Evolutionary conservation across 1,284 basidiomycete species (phyloP).

Genomic region (Volvariella volvacea): DNA sequence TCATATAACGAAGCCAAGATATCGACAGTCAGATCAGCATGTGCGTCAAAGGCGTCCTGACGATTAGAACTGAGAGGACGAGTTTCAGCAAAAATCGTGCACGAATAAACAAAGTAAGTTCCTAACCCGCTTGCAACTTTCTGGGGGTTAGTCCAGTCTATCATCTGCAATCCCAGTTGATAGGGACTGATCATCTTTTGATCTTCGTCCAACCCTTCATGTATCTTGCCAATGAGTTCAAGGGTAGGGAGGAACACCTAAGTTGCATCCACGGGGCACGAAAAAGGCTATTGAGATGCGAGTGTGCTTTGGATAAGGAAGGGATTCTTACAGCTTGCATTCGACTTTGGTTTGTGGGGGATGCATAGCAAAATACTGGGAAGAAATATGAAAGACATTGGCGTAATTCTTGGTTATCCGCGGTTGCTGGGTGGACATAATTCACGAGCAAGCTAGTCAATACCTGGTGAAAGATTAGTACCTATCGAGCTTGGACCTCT

Average conservation of each 20-base stretch:
- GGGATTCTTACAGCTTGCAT: slow-evolving; percentile 58
- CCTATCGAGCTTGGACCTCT: background rate
- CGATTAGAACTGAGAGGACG: slow-evolving; percentile 1
- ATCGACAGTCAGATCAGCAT: slow-evolving; percentile 75
- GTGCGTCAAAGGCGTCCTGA: slow-evolving; percentile 34
- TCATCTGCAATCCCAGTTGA: slow-evolving; percentile 80
- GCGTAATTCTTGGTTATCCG: slow-evolving; percentile 78
- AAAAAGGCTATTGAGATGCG: too few relatives aligned
- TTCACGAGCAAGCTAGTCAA: slow-evolving; percentile 74
- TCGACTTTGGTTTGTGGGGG: slow-evolving; percentile 69
- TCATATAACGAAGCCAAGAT: slow-evolving; percentile 63
- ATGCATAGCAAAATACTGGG: slow-evolving; percentile 89
- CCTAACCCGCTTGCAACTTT: slow-evolving; percentile 52
- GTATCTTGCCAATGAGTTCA: slow-evolving; percentile 59
- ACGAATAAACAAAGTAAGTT: background rate
- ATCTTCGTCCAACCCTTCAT: slow-evolving; percentile 69
- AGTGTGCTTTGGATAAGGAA: too few relatives aligned
- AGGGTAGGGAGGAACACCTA: slow-evolving; percentile 80
- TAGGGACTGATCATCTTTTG: slow-evolving; percentile 76
- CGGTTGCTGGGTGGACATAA: slow-evolving; percentile 87
- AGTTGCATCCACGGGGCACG: too few relatives aligned
- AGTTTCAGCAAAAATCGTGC: background rate
- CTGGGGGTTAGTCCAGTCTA: slow-evolving; percentile 91
- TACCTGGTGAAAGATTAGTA: slow-evolving; percentile 43
- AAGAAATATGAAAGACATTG: slow-evolving; percentile 97